A percentile compares a stretch with the other conserved stretches of the same genome.
Conservation (phyloP, 495 filamentous ascomycete genomes). For the Bryoglossum gracile region DNA sequence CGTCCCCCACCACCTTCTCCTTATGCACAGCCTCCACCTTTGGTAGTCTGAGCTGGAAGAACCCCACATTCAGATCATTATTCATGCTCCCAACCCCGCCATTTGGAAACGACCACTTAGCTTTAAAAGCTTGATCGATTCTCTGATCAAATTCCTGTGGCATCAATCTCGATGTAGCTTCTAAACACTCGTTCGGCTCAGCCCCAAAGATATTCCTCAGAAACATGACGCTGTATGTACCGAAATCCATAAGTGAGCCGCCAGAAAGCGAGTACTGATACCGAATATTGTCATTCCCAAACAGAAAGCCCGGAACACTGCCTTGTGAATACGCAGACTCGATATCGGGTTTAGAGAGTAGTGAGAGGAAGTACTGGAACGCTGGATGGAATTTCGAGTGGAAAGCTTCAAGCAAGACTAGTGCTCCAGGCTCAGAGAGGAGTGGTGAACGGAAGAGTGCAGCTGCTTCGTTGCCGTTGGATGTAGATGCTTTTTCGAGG, state of each 20-base stretch:
- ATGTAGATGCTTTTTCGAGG: constrained; percentile 47
- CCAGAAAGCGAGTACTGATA: constrained; percentile 48
- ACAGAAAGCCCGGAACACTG: constrained; percentile 25
- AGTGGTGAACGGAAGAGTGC: constrained; percentile 35
- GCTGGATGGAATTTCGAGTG: constrained; percentile 51
- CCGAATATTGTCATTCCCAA: constrained; percentile 44
- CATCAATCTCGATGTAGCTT: constrained; percentile 7
- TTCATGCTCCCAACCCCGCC: constrained; percentile 35
- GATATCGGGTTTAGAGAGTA: constrained; percentile 35
- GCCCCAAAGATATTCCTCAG: constrained; percentile 12
- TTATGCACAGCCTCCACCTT: constrained; percentile 24
- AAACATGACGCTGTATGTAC: constrained; percentile 40
- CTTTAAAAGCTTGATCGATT: constrained; percentile 35
- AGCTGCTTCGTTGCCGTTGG: constrained; percentile 42
- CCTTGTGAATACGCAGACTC: constrained; percentile 28
- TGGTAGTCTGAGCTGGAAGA: constrained; percentile 19
- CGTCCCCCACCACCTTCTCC: constrained; percentile 25
- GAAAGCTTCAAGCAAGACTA: constrained; percentile 53
- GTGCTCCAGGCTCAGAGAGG: constrained; percentile 22
- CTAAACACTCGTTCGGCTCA: constrained; percentile 18
- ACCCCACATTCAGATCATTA: constrained; percentile 27
- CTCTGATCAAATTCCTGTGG: constrained; percentile 20
- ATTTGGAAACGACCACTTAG: constrained; percentile 35
- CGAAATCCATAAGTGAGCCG: constrained; percentile 53
- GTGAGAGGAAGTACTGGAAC: constrained; percentile 40